Evolutionary conservation across 495 filamentous ascomycete species (phyloP).

Genomic region (Penicillium dipodomyicola): DNA sequence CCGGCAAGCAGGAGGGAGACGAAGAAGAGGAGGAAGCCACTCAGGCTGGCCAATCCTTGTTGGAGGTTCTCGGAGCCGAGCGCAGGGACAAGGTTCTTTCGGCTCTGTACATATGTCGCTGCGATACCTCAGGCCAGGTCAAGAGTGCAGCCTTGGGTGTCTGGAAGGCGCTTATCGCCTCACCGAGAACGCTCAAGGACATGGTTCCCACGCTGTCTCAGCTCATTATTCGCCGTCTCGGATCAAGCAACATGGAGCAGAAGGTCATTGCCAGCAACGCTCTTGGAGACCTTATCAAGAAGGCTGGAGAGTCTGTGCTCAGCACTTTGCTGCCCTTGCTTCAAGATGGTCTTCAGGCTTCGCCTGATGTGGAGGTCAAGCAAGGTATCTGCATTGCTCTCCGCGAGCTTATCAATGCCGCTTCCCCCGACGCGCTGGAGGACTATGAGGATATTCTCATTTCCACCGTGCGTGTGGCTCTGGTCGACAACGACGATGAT

Average conservation of each 20-base stretch:
- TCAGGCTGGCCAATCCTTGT: slow-evolving; percentile 84
- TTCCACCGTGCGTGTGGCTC: slow-evolving; percentile 86
- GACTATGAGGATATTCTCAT: slow-evolving; percentile 95
- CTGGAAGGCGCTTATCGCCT: slow-evolving; percentile 95
- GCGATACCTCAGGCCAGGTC: slow-evolving; percentile 91
- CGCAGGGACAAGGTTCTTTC: slow-evolving; percentile 94
- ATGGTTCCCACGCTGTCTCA: slow-evolving; percentile 91
- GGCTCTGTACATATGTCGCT: slow-evolving; percentile 93
- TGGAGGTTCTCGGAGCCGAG: slow-evolving; percentile 92
- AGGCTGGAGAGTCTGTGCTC: slow-evolving; percentile 90
- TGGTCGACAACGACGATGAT: slow-evolving; percentile 84
- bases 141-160: slow-evolving; percentile 86
- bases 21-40: slow-evolving; percentile 73
- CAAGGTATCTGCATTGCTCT: slow-evolving; percentile 97
- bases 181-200: slow-evolving; percentile 89
- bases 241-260: slow-evolving; percentile 95
- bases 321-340: slow-evolving; percentile 85
- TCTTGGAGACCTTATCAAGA: slow-evolving; percentile 91
- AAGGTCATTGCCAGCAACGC: slow-evolving; percentile 98
- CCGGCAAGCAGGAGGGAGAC: slow-evolving; percentile 75
- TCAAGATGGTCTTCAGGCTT: slow-evolving; percentile 84
- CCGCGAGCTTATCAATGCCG: slow-evolving; percentile 88
- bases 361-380: slow-evolving; percentile 87
- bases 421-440: slow-evolving; percentile 82
- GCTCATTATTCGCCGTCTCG: slow-evolving; percentile 89